phyloP scores from a whole-genome alignment of 441 rosid species.

The Gossypium gossypioides region DNA sequence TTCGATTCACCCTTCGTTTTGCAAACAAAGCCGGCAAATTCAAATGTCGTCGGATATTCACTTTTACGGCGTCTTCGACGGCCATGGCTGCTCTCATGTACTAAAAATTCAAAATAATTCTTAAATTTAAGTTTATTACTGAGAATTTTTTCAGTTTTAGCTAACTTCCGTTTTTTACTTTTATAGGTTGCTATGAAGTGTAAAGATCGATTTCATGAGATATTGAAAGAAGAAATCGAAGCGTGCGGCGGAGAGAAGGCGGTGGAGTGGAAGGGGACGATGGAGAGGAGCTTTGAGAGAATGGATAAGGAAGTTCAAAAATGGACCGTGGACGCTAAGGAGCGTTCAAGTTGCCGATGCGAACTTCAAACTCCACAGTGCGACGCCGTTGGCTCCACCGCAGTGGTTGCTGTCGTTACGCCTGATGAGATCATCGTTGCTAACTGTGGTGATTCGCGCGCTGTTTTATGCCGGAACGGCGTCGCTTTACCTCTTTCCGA shows the following conservation, averaged over 20 bases:
- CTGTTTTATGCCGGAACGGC: conserved; percentile 73
- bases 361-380: conserved; percentile 72
- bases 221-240: conserved; percentile 45
- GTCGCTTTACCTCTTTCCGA: conserved; percentile 59
- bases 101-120: not conserved
- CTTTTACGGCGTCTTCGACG: conserved; percentile 76
- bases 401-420: conserved; percentile 67
- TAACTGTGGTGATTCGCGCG: conserved; percentile 90
- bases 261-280: conserved; percentile 51
- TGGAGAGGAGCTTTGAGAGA: conserved; percentile 46
- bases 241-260: conserved; percentile 7
- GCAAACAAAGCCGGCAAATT: conserved; percentile 9
- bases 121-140: not conserved
- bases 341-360: conserved; percentile 45
- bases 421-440: conserved; percentile 69
- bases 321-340: conserved; percentile 16
- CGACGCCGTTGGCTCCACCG: conserved; percentile 90
- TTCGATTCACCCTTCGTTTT: conserved; percentile 41
- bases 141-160: not conserved
- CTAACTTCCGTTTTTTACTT: not conserved
- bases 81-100: conserved; percentile 98
- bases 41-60: conserved; percentile 21
- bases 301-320: conserved; percentile 63
- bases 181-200: conserved; percentile 73
- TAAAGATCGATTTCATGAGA: conserved; percentile 60